Base-by-base conservation (phyloP, 768 basidiomycete species). In the Panellus pusillus region DNA sequence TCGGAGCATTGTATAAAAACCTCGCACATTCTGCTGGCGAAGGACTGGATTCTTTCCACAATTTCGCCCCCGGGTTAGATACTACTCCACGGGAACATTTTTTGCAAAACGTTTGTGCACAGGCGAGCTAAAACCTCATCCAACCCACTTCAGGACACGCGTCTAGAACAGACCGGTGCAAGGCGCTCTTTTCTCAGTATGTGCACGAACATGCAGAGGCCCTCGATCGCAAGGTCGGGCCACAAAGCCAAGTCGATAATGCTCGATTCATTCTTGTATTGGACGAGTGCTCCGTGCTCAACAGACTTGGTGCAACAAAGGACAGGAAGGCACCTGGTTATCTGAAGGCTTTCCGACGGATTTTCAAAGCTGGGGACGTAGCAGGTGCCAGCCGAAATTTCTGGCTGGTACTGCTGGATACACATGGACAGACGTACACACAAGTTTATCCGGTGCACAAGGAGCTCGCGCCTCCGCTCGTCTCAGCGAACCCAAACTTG, bases 241-340 rank as follows among this genome's bases (percentile, higher is more conserved):
- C 14, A 18, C 17, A 29, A 11, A 48, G 27, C 15, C 20, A 24
- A 24, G 2, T 24, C 24, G 6, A 24, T 0, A n/a, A 20, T 9
- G 36, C 37, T n/a, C 35, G 38, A 3, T 48, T 48, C 27, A 24
- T 48, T n/a, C 47, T 48, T 27, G 36, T 48, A 17, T 20, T 48
- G 36, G 47, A 48, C 11, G 47, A 48, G 36, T 48, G 47, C 47
- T 20, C 47, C 15, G 8, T 38, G 15, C 47, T 48, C 6, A 37
- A 48, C 18, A 38, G 28, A 17, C 20, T 27, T 3, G 27, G 47
- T 12, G 47, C 47, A 9, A n/a, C 7, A 2, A 3, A 27, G n/a
- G n/a, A 48, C 18, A 29, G 20, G 4, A 27, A 48, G 6, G 9
- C 37, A 6, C 11, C n/a, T 15, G n/a, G 36, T n/a, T 48, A 38